Percentiles rank a stretch among this genome's conserved stretches.
phyloP scores from a whole-genome alignment of 768 basidiomycete genomes.

The Kwoniella newhampshirensis region DNA sequence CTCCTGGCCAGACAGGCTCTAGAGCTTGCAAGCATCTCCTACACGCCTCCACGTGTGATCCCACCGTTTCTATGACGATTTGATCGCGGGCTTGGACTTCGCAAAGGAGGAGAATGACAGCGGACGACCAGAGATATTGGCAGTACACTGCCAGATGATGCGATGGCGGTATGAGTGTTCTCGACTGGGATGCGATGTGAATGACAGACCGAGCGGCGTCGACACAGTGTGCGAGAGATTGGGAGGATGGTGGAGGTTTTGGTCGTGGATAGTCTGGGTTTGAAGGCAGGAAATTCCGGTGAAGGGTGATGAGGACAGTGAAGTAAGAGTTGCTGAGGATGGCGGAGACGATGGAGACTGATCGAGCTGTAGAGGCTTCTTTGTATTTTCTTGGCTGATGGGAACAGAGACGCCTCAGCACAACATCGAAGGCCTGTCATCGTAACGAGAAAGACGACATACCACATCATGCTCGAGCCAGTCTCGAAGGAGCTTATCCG shows the following conservation, averaged over 20 bases:
- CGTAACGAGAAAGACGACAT: conserved; percentile 3
- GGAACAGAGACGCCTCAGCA: conserved; percentile 6
- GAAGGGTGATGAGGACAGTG: conserved; percentile 41
- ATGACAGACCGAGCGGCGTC: conserved; percentile 48
- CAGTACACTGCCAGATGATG: conserved; percentile 47
- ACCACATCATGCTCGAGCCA: conserved; percentile 70
- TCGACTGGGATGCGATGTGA: conserved; percentile 43
- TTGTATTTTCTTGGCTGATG: conserved; percentile 43
- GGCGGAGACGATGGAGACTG: conserved; percentile 42
- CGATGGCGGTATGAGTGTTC: conserved; percentile 41
- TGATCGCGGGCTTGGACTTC: conserved; percentile 47
- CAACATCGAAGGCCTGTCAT: neutral
- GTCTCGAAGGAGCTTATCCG: conserved; percentile 72
- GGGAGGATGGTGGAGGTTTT: conserved; percentile 39
- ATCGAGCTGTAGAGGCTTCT: conserved; percentile 31
- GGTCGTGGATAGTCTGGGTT: conserved; percentile 39
- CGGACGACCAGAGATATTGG: conserved; percentile 47
- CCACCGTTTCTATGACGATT: conserved; percentile 45
- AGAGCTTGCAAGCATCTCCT: conserved; percentile 32
- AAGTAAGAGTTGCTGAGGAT: conserved; percentile 45
- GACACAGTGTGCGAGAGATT: conserved; percentile 41
- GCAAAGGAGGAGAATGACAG: conserved; percentile 45
- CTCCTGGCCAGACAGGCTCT: conserved; percentile 50
- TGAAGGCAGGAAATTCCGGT: conserved; percentile 47
- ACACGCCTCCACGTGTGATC: conserved; percentile 37